A percentile compares a stretch with the other conserved stretches of the same genome.
These are phyloP conservation scores for Roridomyces roridus DNA, from an alignment of 768 basidiomycete genomes.

Conservation along the genomic window DNA sequence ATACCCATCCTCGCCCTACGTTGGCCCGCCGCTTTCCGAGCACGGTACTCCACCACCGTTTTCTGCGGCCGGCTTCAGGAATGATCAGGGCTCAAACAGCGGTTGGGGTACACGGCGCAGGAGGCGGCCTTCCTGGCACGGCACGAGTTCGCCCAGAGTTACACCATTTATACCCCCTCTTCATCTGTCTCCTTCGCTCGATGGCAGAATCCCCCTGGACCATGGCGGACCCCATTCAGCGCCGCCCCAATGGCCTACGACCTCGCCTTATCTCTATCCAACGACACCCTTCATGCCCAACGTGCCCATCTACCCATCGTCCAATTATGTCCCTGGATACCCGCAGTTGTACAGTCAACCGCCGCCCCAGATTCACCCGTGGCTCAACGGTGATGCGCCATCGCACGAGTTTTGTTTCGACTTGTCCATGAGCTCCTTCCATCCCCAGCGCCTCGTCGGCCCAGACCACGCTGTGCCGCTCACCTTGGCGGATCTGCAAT, in stretches of 20 bases:
- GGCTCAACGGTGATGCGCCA: constrained; percentile 57
- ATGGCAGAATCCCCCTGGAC: not conserved
- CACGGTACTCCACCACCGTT: constrained; percentile 30
- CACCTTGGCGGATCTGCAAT: constrained; percentile 49
- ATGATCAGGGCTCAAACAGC: not conserved
- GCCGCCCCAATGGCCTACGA: not conserved
- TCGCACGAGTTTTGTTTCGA: constrained; percentile 60
- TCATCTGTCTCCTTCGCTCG: constrained; percentile 10
- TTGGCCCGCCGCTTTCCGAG: not conserved
- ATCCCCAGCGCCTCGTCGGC: constrained; percentile 47
- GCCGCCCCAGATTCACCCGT: constrained; percentile 49
- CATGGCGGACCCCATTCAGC: not conserved
- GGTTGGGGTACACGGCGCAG: constrained; percentile 25
- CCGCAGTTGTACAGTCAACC: constrained; percentile 22
- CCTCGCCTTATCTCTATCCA: constrained; percentile 3
- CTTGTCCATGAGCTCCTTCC: constrained; percentile 53
- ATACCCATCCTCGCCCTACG: constrained; percentile 44
- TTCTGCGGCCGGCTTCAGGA: not conserved
- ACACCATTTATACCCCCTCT: constrained; percentile 22
- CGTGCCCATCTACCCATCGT: constrained; percentile 1
- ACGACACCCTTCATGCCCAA: constrained; percentile 19
- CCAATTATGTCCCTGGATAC: constrained; percentile 15
- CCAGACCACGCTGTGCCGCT: constrained; percentile 46
- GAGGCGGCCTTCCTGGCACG: constrained; percentile 55
- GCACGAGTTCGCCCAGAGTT: constrained; percentile 18